phyloP scores from a whole-genome alignment of 1,139 yeast species.

The Yamadazyma conglobata region DNA sequence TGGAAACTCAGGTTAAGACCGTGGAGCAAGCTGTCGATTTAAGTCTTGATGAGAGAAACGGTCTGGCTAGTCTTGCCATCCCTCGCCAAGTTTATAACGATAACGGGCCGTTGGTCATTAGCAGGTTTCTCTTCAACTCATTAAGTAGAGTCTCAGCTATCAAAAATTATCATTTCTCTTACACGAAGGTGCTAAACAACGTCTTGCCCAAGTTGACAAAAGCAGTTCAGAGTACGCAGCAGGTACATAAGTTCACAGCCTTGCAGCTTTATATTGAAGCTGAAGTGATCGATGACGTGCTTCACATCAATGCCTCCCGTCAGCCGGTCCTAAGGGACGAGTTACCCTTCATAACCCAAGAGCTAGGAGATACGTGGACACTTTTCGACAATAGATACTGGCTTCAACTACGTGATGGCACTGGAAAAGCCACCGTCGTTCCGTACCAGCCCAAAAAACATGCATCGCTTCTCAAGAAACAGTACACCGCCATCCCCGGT shows the following conservation, averaged over 20 bases:
- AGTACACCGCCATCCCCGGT: slow-evolving; percentile 8
- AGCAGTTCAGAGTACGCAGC: slow-evolving; percentile 2
- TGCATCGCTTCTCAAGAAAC: slow-evolving; percentile 5
- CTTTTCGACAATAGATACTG: slow-evolving; percentile 37
- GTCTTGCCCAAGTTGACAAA: slow-evolving; percentile 24
- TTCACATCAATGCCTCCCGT: slow-evolving; percentile 16
- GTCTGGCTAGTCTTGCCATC: slow-evolving; percentile 4
- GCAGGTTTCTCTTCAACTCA: slow-evolving; percentile 30
- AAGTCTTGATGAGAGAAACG: slow-evolving; percentile 8
- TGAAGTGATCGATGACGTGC: slow-evolving; percentile 6
- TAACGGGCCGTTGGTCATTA: slow-evolving; percentile 21
- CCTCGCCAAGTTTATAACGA: slow-evolving; percentile 2
- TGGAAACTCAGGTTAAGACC: slow-evolving; percentile 13
- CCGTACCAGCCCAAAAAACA: slow-evolving; percentile 22
- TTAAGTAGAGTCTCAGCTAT: slow-evolving; percentile 38
- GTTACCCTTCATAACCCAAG: slow-evolving; percentile 6
- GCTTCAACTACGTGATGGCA: too few relatives aligned
- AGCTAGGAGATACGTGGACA: slow-evolving; percentile 21
- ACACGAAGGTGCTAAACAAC: slow-evolving; percentile 38
- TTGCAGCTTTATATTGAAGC: slow-evolving; percentile 24
- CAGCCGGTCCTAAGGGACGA: slow-evolving; percentile 25
- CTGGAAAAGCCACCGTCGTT: slow-evolving; percentile 13
- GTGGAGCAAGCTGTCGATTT: neutral
- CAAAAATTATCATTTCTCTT: slow-evolving; percentile 44
- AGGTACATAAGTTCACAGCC: slow-evolving; percentile 14